Base-by-base conservation (phyloP, 768 basidiomycete species). In the Tulasnella sp. region DNA sequence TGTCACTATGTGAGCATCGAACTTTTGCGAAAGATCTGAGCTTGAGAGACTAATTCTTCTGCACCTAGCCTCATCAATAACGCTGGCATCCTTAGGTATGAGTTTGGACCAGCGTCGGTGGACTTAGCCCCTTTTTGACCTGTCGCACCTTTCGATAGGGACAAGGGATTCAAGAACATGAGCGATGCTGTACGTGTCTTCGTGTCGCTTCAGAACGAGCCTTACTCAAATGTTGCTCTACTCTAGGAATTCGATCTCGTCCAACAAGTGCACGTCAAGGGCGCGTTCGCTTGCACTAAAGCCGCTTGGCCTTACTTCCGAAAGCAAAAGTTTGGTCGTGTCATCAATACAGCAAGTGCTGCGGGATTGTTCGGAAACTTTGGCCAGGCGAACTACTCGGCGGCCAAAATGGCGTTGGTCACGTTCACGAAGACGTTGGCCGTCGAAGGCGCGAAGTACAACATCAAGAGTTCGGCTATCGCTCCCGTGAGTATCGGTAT, bases 371-470 rank as follows among this genome's bases (percentile, higher is more conserved):
- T 95, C 77, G 95, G 92, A 8, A 98, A 96, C 83, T 92, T 96
- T 78, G 97, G 97, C 11, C 95, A 98, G 81, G 89, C 94, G 14
- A 99, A 98, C 80, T 99, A 98, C 80, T 95, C 94, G 63, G 94
- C 96, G 1, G 96, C 95, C 1, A 98, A 99, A 85, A 95, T 97
- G 93, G 94, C 90, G 75, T 86, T 99, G 40, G 85, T 98, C 67
- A 90, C 84, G 0, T 97, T 98, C 81, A 93, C 95, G 19, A 94
- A 94, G 79, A 94, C 96, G 5, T 86, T 99, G 40, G 94, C 95
- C 3, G 83, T 87, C 29, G 97, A 99, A 80, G 97, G 97, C 40
- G 90, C 84, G 41, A 97, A 96, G 80, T 95, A 96, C 79, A 87
- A 87, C 76, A 98, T 98, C 79, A 88, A 88, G 77, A 86, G 90